Conservation (phyloP, 2,329 filamentous ascomycete species). For the Aspergillus novofumigatus region DNA sequence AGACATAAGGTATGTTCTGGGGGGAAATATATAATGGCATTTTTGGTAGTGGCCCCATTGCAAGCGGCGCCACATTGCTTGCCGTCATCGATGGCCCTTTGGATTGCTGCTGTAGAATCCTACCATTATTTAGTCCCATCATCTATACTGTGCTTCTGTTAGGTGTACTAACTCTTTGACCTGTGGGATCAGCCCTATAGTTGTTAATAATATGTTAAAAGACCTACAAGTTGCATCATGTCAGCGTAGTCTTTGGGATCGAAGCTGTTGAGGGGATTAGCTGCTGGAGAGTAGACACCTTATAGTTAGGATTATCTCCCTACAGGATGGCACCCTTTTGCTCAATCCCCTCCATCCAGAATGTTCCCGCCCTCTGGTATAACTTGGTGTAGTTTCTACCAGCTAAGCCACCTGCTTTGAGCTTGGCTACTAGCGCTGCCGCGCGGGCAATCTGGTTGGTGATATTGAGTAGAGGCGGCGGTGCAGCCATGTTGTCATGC, state of each 20-base stretch:
- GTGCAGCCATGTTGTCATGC: neutral
- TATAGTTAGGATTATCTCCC: slow-evolving; percentile 6
- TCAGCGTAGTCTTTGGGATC: neutral
- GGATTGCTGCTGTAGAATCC: slow-evolving; percentile 34
- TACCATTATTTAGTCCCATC: neutral
- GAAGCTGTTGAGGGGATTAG: neutral
- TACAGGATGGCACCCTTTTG: slow-evolving; percentile 8
- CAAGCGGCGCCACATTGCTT: slow-evolving; percentile 14
- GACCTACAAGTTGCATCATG: slow-evolving; percentile 2
- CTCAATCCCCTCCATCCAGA: slow-evolving; percentile 10
- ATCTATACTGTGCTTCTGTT: neutral
- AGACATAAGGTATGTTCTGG: slow-evolving; percentile 30
- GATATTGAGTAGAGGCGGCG: slow-evolving; percentile 5
- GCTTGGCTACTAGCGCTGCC: slow-evolving; percentile 8
- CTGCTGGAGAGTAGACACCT: neutral
- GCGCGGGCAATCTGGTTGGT: slow-evolving; percentile 5
- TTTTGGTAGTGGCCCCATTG: slow-evolving; percentile 16
- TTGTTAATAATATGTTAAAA: slow-evolving; percentile 9
- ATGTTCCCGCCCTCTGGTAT: slow-evolving; percentile 1
- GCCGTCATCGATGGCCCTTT: slow-evolving; percentile 31
- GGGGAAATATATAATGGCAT: slow-evolving; percentile 54
- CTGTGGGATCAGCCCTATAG: slow-evolving; percentile 9
- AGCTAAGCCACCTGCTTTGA: neutral
- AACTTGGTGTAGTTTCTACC: neutral
- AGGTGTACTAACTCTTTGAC: neutral